Evolutionary conservation across 1,284 basidiomycete genomes (phyloP), one percentile per base, ranked within the genome.

Genomic region (Chondrostereum purpureum): DNA sequence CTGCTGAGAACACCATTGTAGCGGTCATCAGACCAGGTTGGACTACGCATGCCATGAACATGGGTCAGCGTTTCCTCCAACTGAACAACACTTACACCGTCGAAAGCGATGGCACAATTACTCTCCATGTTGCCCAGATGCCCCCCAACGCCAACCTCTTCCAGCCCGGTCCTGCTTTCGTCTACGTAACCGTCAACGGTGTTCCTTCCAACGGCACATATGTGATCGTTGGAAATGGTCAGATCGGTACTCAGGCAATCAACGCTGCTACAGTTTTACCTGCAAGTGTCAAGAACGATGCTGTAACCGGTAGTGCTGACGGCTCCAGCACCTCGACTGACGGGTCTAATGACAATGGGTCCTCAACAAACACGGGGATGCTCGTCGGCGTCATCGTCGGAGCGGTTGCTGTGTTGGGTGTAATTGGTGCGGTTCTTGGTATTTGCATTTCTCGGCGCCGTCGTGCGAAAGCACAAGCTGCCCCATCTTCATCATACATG

Each of bases 1-100:
- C 83, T 3, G 84, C 83, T n/a, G 77, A 80, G 47, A 83, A 82
- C 56, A 87, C 92, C 34, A 86, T 80, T 13, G 86, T 94, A 16
- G 79, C 83, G 46, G 65, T 97, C 52, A 73, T 90, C 50, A 86
- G 95, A 48, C 77, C 83, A 19, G 94, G 94, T 5, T 97, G 93
- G 72, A 91, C 90, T 1, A 97, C 92, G 0, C 94, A 97, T 64
- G 92, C 83, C 19, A 89, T 97, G 80, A 94, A 94, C 72, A 93
- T 92, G 87, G 88, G 88, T 17, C 88, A 91, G 62, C 77, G 88
- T n/a, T 72, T 70, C 50, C 55, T 89, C 48, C 80, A 87, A 59
- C 69, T 92, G 46, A 85, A 90, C 64, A 80, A 78, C 69, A 82
- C 88, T 2, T 96, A 82, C 67, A 88, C 84, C 1, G 88, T 90